Evolutionary conservation across 2,329 filamentous ascomycete species (phyloP), one percentile per base, ranked within the genome.

Genomic region (Graphilbum fragrans): DNA sequence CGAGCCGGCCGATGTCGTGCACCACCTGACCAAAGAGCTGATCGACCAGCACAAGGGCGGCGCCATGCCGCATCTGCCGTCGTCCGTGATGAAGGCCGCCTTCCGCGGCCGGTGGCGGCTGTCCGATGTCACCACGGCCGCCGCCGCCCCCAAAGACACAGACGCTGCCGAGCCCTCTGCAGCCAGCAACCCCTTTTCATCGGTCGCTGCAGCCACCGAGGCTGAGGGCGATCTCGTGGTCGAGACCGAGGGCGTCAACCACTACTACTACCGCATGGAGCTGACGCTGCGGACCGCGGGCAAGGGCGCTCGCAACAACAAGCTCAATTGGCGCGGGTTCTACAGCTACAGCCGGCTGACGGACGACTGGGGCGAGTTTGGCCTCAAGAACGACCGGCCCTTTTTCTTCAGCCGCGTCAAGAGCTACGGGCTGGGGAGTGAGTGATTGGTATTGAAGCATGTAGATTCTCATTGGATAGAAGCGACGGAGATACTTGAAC

Each of bases 291-390:
- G 76, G 1, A 78, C 70, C 48, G 74, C 80, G 0, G 72, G 75
- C 12, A 73, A 70, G 48, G 72, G 70, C 0, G 64, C 78, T 0
- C 77, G 78, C 55, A 94, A 93, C 54, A 95, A 90, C 47, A 94
- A 93, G 61, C 62, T 98, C 39, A 64, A 68, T 1, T 98, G 92
- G 90, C 82, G 82, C 52, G 82, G 83, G 1, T 95, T 88, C 57
- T 94, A 86, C 76, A 90, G 81, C 63, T 90, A 93, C 56, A 94
- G 96, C 56, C 74, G 75, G 50, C 60, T 94, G 53, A 94, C 86
- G 8, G 87, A 94, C 57, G 88, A 95, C 60, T 92, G 85, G 83
- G 85, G 71, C 4, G 82, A 85, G 61, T 96, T 96, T 60, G 59
- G 62, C 14, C 58, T 78, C 32, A 72, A 70, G 56, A 74, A 81